Conservation (phyloP, 1,284 basidiomycete species). For the Cutaneotrichosporon cutaneum region DNA sequence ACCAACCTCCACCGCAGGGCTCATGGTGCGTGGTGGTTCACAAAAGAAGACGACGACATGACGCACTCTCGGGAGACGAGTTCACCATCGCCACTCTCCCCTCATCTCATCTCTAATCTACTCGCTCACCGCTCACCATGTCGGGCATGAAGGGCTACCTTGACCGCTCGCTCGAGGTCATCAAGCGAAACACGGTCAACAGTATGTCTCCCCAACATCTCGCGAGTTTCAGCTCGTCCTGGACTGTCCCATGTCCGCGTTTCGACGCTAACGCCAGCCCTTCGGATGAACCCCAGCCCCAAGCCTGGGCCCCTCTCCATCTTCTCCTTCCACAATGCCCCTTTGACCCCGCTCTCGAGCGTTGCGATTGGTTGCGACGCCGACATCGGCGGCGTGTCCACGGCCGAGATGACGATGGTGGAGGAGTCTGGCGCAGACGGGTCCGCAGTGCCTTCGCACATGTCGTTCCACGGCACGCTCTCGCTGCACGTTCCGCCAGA, state of each 20-base stretch:
- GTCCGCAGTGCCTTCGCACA: slow-evolving; percentile 26
- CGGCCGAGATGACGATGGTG: slow-evolving; percentile 36
- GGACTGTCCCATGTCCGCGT: background rate
- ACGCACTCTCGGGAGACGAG: too few species aligned
- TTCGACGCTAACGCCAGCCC: slow-evolving; percentile 28
- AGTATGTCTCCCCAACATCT: slow-evolving; percentile 26
- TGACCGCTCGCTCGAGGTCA: slow-evolving; percentile 40
- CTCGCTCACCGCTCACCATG: slow-evolving; percentile 7
- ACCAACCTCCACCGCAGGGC: too few species aligned
- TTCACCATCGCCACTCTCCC: too few species aligned
- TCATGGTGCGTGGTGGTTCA: too few species aligned
- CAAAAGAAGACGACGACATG: too few species aligned
- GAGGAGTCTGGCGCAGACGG: background rate
- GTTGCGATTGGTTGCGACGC: slow-evolving; percentile 45
- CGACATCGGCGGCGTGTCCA: slow-evolving; percentile 50
- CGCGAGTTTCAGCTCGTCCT: background rate
- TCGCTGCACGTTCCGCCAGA: slow-evolving; percentile 46
- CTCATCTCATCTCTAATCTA: background rate
- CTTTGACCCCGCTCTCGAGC: slow-evolving; percentile 20
- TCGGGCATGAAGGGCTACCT: slow-evolving; percentile 40
- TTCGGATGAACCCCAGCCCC: slow-evolving; percentile 37
- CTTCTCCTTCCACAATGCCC: slow-evolving; percentile 37
- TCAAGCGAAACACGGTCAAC: slow-evolving; percentile 38
- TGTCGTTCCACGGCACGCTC: slow-evolving; percentile 46
- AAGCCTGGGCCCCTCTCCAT: slow-evolving; percentile 32